Conservation (phyloP, 371 early-diverging fungal genomes). For the Apophysomyces elegans region DNA sequence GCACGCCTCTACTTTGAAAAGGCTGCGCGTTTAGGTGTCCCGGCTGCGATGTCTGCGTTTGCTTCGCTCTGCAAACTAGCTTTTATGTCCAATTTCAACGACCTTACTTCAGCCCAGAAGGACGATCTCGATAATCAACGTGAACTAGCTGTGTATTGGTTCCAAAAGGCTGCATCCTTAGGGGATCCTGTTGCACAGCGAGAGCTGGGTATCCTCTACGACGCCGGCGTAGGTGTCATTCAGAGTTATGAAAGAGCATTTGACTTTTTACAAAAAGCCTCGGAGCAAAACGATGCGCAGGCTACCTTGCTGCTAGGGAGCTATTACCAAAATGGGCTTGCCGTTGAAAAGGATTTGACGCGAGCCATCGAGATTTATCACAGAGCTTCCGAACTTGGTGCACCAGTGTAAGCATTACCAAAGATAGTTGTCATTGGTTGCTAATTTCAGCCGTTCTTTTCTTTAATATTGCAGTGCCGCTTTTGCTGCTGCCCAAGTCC, state of each 20-base stretch:
- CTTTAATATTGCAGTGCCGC: slow-evolving; percentile 20
- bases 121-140: slow-evolving; percentile 25
- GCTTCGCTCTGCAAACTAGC: slow-evolving; percentile 26
- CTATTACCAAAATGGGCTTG: slow-evolving; percentile 48
- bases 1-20: slow-evolving; percentile 38
- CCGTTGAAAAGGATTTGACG: slow-evolving; percentile 51
- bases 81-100: background rate
- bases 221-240: slow-evolving; percentile 63
- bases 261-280: slow-evolving; percentile 74
- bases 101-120: slow-evolving; percentile 23
- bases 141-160: slow-evolving; percentile 44
- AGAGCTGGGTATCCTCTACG: slow-evolving; percentile 84
- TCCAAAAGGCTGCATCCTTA: slow-evolving; percentile 45
- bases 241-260: slow-evolving; percentile 75
- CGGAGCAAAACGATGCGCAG: slow-evolving; percentile 74
- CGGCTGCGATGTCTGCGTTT: slow-evolving; percentile 41
- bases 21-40: slow-evolving; percentile 41
- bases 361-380: slow-evolving; percentile 53
- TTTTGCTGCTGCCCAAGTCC: slow-evolving; percentile 33
- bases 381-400: slow-evolving; percentile 28
- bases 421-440: background rate
- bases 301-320: slow-evolving; percentile 72
- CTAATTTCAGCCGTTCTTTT: background rate
- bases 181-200: slow-evolving; percentile 68
- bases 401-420: slow-evolving; percentile 24